These are phyloP conservation scores for Akanthomyces uredinophilus DNA, from an alignment of 2,329 filamentous ascomycete genomes.

Conservation along the genomic window DNA sequence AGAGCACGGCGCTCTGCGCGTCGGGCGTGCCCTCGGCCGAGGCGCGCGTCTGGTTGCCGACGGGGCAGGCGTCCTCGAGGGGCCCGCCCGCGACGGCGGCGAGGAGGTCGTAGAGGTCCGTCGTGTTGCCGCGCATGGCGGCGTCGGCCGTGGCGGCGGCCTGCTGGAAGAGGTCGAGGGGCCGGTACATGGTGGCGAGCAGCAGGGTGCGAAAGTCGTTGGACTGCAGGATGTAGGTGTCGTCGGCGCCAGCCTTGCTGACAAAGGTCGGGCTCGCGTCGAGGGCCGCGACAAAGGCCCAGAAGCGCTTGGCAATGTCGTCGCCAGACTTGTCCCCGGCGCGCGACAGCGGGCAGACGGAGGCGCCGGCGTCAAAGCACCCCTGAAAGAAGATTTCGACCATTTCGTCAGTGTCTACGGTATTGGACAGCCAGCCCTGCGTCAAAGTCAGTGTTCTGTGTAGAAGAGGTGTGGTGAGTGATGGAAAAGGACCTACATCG, in stretches of 20 bases:
- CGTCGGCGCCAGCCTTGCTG: conserved; percentile 18
- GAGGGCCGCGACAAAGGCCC: conserved; percentile 25
- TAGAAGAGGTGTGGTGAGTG: neutral
- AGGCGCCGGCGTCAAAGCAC: conserved; percentile 28
- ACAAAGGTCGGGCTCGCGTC: conserved; percentile 24
- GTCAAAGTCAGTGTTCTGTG: neutral
- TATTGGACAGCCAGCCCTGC: conserved; percentile 32
- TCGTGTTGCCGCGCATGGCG: conserved; percentile 19
- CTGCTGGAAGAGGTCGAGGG: conserved; percentile 17
- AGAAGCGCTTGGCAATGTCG: conserved; percentile 30
- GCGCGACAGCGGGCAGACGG: conserved; percentile 26
- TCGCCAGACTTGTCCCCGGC: conserved; percentile 21
- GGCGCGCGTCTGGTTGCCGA: neutral
- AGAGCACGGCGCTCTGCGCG: conserved; percentile 25
- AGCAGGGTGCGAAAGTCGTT: conserved; percentile 27
- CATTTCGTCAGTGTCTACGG: conserved; percentile 33
- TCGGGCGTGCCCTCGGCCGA: conserved; percentile 15
- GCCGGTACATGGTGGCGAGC: conserved; percentile 24
- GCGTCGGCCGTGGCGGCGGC: conserved; percentile 7
- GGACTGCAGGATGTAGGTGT: conserved; percentile 26
- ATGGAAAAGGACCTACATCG: conserved; percentile 21
- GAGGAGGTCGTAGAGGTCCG: neutral
- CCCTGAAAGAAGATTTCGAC: conserved; percentile 30
- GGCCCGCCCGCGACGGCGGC: neutral
- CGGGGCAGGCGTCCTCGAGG: conserved; percentile 10